Conservation (phyloP, 2,329 filamentous ascomycete species). For the Dendryphion nanum region DNA sequence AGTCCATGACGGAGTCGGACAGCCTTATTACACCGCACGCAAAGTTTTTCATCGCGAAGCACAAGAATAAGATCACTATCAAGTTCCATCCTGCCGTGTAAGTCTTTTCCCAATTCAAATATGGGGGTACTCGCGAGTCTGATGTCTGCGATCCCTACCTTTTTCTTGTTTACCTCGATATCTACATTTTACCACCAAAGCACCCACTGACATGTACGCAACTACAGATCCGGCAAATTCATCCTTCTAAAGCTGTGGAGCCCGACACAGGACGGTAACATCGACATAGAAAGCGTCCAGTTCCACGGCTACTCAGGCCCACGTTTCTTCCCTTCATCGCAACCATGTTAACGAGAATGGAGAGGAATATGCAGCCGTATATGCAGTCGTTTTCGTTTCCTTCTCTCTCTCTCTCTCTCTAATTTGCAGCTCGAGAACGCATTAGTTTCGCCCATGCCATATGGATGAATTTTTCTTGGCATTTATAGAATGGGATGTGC, state of each 20-base stretch:
- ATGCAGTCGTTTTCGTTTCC: too few relatives aligned
- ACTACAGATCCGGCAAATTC: constrained; percentile 66
- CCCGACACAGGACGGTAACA: constrained; percentile 70
- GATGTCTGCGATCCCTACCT: neutral
- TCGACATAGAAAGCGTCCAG: constrained; percentile 85
- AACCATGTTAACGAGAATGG: constrained; percentile 36
- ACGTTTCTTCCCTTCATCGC: constrained; percentile 73
- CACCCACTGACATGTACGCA: too few relatives aligned
- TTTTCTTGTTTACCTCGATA: neutral
- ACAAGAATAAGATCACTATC: constrained; percentile 82
- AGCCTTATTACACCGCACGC: constrained; percentile 68
- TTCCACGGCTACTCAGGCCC: constrained; percentile 83
- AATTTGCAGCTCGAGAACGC: too few relatives aligned
- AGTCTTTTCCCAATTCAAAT: constrained; percentile 23
- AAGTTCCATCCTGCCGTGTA: constrained; percentile 76
- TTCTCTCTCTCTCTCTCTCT: too few relatives aligned
- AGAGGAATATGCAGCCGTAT: too few relatives aligned
- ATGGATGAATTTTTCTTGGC: too few relatives aligned
- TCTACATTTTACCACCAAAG: neutral
- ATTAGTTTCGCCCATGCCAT: too few relatives aligned
- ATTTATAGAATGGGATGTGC: too few relatives aligned
- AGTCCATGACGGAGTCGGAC: constrained; percentile 17
- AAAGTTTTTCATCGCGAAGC: constrained; percentile 77
- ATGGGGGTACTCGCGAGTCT: neutral
- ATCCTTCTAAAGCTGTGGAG: constrained; percentile 91